Base-by-base conservation (phyloP, 129 eudicot genomes). In the Lonicera japonica region DNA sequence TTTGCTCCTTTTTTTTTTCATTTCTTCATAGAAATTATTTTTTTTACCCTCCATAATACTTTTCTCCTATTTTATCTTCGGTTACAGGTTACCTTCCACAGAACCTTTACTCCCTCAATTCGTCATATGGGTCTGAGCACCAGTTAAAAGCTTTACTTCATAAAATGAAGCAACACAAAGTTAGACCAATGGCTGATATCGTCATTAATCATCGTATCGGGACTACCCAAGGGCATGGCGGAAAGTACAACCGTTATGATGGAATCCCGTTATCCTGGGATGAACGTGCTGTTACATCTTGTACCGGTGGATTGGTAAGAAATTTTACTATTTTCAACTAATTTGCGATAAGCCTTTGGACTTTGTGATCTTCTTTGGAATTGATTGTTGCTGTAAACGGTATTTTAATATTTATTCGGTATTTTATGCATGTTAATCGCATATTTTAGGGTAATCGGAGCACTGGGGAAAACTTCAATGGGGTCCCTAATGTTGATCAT, bases 101-200 rank as follows among this genome's bases (percentile, higher is more conserved):
- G 66, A 83, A 90, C 70, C 94, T 90, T 14, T 90, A 86, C 64
- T 86, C 95, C 21, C 95, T 90, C 36, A 76, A 90, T 79, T 81
- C 95, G n/a, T 62, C 83, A 20, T 90, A 90, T 76, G 97, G 97
- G 25, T 90, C 97, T 40, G 95, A 86, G 73, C 17, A 71, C n/a
- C 79, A 61, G 61, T 77, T 90, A 45, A 90, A 73, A 71, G 79
- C 85, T 72, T 73, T 90, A 70, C 76, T 90, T 50, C 56, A 75
- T 21, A 90, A 86, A 70, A 83, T 90, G 95, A 83, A 75, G 70
- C 86, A 82, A 63, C 38, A 81, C 64, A 82, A 83, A 36, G 77
- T 90, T 63, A 82, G 97, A 67, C 71, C 97, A 67, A 90, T 90
- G 97, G 97, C 95, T 68, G 97, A 90, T 67, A 83, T 90, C 43